Percentiles rank a stretch among this genome's conserved stretches.
Evolutionary conservation across 768 basidiomycete genomes (phyloP).

Genomic region (Termitomyces bulborhizus): DNA sequence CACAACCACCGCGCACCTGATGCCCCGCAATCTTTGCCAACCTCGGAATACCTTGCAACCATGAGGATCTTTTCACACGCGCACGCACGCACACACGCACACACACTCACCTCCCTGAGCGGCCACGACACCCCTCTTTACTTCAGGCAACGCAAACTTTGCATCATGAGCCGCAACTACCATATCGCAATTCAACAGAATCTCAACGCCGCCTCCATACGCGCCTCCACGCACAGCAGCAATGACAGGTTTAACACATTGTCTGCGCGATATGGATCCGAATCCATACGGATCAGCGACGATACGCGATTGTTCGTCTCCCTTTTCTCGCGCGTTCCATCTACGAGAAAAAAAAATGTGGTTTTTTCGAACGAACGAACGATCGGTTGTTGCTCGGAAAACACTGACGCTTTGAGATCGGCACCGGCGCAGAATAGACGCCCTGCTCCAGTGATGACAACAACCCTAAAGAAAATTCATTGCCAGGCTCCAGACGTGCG

Average conservation of each 20-base stretch:
- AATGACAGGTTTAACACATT: slow-evolving; percentile 66
- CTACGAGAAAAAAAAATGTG: too few relatives aligned
- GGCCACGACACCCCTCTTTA: slow-evolving; percentile 71
- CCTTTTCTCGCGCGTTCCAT: slow-evolving; percentile 47
- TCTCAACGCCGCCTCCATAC: slow-evolving; percentile 61
- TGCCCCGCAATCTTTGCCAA: slow-evolving; percentile 62
- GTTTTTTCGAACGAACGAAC: too few relatives aligned
- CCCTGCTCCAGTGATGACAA: slow-evolving; percentile 68
- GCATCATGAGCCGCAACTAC: slow-evolving; percentile 65
- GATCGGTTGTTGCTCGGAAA: background rate
- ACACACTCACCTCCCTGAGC: slow-evolving; percentile 47
- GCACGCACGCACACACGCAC: too few relatives aligned
- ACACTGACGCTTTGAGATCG: slow-evolving; percentile 59
- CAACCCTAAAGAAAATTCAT: slow-evolving; percentile 43
- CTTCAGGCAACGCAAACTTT: slow-evolving; percentile 71
- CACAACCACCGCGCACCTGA: slow-evolving; percentile 34
- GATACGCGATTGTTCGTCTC: slow-evolving; percentile 37
- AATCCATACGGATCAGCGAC: slow-evolving; percentile 51
- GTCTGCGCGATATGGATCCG: slow-evolving; percentile 65
- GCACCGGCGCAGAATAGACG: slow-evolving; percentile 75
- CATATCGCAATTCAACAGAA: slow-evolving; percentile 71
- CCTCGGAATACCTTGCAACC: slow-evolving; percentile 44
- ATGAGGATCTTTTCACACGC: too few relatives aligned
- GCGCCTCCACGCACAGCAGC: slow-evolving; percentile 78
- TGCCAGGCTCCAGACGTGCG: too few relatives aligned